These are phyloP conservation scores for Pelargonium cotyledonis DNA, from an alignment of 441 rosid species.

Conservation along the genomic window DNA sequence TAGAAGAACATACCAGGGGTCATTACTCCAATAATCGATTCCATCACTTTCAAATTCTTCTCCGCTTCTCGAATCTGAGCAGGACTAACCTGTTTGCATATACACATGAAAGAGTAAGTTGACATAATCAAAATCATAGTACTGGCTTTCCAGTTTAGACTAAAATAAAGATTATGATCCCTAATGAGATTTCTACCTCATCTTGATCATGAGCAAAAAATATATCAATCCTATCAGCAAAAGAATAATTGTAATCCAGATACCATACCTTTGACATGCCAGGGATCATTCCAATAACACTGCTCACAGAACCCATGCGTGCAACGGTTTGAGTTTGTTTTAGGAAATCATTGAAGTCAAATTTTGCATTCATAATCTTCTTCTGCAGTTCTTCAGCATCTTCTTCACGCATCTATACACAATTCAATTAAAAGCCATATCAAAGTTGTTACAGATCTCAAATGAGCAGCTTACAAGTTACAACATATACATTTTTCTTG, in stretches of 20 bases:
- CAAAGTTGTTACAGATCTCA: neutral
- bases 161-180: slow-evolving; percentile 7
- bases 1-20: slow-evolving; percentile 58
- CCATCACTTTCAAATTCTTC: slow-evolving; percentile 79
- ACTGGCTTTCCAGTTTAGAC: too few relatives aligned
- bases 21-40: slow-evolving; percentile 90
- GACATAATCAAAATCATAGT: neutral
- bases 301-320: slow-evolving; percentile 92
- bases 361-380: slow-evolving; percentile 97
- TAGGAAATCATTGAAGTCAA: slow-evolving; percentile 93
- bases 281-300: slow-evolving; percentile 94
- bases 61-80: slow-evolving; percentile 94
- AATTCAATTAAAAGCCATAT: slow-evolving; percentile 13
- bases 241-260: slow-evolving; percentile 16
- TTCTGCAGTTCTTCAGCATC: slow-evolving; percentile 96
- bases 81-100: slow-evolving; percentile 60
- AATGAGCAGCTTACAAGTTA: neutral
- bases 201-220: neutral
- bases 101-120: slow-evolving; percentile 8
- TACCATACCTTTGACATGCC: slow-evolving; percentile 82
- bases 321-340: slow-evolving; percentile 98
- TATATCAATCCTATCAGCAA: neutral
- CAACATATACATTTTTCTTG: slow-evolving; percentile 2
- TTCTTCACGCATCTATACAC: slow-evolving; percentile 79
- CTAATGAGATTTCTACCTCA: neutral